Base-by-base conservation (phyloP, 1,284 basidiomycete genomes). In the Entoloma clypeatum region DNA sequence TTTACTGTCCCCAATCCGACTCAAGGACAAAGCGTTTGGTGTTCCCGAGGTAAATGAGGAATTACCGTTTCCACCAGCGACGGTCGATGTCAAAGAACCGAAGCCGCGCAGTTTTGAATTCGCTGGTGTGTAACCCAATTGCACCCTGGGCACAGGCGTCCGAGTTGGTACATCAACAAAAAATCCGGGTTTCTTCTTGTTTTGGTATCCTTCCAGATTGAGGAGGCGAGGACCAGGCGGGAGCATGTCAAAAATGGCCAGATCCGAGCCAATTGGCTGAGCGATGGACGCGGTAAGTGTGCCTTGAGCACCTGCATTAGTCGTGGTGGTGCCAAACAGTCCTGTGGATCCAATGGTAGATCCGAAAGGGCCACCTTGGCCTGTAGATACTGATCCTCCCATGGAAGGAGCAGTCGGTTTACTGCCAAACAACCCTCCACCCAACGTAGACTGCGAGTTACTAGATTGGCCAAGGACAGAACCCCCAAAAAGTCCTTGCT, bases 241-340 rank as follows among this genome's bases (percentile, higher is more conserved):
- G 23, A 89, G 75, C 70, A 88, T 72, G 39, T 75, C 77, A 54
- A 86, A 87, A 33, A 87, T 80, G 1, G 84, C 81, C 27, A 89
- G 68, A 57, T 90, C 92, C 44, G 81, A 76, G 29, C 87, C 88
- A 59, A 98, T 93, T 0, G 95, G 93, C 58, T 92, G 84, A 34
- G 87, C 85, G 56, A 98, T 89, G 7, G 91, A 92, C 0, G 91
- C 87, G 9, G 81, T 87, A 41, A 94, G 68, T 0, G 72, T 67
- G 9, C 76, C 73, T 57, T 79, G 76, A 17, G 68, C 62, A 28
- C 59, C 65, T 32, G 65, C 62, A 41, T 61, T 60, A 13, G 59
- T 57, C 1, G 60, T 57, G 19, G 75, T 68, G 7, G 65, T 60
- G 39, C 67, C 69, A 24, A 78, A 63, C 10, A 62, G 45, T 39